Evolutionary conservation across 2,329 filamentous ascomycete genomes (phyloP).

Genomic region (Emydomyces testavorans): DNA sequence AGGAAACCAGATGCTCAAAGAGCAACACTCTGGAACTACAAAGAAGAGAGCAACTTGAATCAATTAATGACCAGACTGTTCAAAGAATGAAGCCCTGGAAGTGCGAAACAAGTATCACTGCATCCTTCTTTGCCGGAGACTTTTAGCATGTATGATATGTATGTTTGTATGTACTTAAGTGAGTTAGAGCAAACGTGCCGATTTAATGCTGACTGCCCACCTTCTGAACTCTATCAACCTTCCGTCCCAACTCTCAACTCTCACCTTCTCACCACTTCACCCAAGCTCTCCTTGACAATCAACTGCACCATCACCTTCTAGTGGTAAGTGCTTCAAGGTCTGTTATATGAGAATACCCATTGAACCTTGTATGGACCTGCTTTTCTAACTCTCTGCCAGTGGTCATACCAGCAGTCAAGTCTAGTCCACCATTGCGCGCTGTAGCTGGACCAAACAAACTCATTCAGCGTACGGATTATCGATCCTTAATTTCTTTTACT

Average conservation of each 20-base stretch:
- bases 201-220: not conserved
- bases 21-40: too few relatives aligned
- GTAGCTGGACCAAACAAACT: not conserved
- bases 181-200: too few relatives aligned
- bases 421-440: not conserved
- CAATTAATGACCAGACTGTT: too few relatives aligned
- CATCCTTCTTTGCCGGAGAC: too few relatives aligned
- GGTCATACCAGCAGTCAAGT: not conserved
- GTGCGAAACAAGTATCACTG: not conserved
- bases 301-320: not conserved
- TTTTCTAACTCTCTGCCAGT: not conserved
- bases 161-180: too few relatives aligned
- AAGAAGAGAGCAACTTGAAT: too few relatives aligned
- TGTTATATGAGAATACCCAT: not conserved
- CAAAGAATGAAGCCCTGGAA: too few relatives aligned
- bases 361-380: not conserved
- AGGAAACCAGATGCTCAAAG: too few relatives aligned
- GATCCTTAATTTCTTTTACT: not conserved
- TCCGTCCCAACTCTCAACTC: not conserved
- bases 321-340: not conserved
- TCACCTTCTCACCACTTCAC: not conserved
- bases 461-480: conserved; percentile 2
- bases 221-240: not conserved
- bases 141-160: too few relatives aligned
- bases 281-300: not conserved